These are phyloP conservation scores for Psophocarpus tetragonolobus DNA, from an alignment of 306 rosid species.

Conservation along the genomic window DNA sequence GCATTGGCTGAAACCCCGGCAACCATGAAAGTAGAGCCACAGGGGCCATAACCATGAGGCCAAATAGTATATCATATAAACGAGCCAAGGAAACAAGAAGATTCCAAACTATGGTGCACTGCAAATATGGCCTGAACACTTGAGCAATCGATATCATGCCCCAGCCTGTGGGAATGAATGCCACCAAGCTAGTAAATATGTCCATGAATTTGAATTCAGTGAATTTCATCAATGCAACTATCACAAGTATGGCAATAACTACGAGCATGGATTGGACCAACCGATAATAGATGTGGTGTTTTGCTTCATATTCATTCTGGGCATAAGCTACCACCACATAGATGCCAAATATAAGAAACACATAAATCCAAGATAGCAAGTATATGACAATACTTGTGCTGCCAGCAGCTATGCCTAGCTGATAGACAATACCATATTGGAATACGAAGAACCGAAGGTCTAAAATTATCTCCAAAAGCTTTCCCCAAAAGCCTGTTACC, in stretches of 20 bases:
- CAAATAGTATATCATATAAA: conserved; percentile 73
- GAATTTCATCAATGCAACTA: conserved; percentile 63
- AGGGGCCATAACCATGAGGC: conserved; percentile 69
- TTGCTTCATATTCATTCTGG: conserved; percentile 56
- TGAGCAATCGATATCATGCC: conserved; percentile 79
- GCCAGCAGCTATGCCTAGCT: conserved; percentile 69
- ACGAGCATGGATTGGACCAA: conserved; percentile 69
- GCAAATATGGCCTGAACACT: conserved; percentile 67
- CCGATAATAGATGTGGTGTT: conserved; percentile 76
- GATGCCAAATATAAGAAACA: conserved; percentile 57
- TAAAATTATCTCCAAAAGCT: conserved; percentile 69
- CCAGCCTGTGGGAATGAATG: conserved; percentile 94
- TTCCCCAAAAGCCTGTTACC: conserved; percentile 76
- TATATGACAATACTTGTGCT: conserved; percentile 69
- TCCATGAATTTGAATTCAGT: conserved; percentile 59
- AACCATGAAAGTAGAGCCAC: conserved; percentile 85
- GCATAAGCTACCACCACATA: conserved; percentile 66
- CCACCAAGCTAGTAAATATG: conserved; percentile 74
- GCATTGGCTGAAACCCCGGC: conserved; percentile 93
- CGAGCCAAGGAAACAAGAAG: conserved; percentile 66
- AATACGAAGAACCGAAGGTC: conserved; percentile 84
- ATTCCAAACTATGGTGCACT: conserved; percentile 56
- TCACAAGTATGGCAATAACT: conserved; percentile 51
- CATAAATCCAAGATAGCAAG: conserved; percentile 77
- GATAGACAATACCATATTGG: conserved; percentile 80